Evolutionary conservation across 2,329 filamentous ascomycete species (phyloP).

Genomic region (Aspergillus pseudotamarii): DNA sequence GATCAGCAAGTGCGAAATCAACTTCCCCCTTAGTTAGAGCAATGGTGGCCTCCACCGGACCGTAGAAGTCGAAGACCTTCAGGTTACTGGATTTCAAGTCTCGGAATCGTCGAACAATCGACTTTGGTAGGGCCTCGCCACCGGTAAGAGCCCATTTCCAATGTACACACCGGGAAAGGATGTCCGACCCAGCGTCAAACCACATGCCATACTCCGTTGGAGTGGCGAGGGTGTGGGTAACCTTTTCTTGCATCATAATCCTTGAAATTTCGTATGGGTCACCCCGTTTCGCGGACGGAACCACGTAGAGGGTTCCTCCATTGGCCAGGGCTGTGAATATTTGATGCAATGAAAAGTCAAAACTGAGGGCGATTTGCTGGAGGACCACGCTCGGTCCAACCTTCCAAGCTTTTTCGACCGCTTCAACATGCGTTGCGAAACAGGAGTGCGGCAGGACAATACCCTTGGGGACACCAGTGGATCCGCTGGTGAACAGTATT

Average conservation of each 20-base stretch:
- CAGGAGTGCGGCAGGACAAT: constrained; percentile 11
- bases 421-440: not conserved
- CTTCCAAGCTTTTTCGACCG: not conserved
- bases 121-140: constrained; percentile 11
- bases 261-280: constrained; percentile 10
- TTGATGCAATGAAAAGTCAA: constrained; percentile 15
- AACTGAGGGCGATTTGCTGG: constrained; percentile 17
- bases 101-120: constrained; percentile 1
- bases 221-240: constrained; percentile 10
- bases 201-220: constrained; percentile 8
- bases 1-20: not conserved
- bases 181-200: constrained; percentile 4
- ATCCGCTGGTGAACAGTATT: constrained; percentile 16
- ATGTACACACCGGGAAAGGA: not conserved
- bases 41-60: constrained; percentile 16
- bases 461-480: constrained; percentile 21
- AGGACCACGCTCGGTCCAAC: not conserved
- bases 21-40: not conserved
- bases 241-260: constrained; percentile 6
- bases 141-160: constrained; percentile 13
- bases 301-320: constrained; percentile 13
- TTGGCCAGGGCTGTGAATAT: constrained; percentile 9
- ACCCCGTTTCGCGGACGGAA: not conserved
- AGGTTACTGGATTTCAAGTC: not conserved
- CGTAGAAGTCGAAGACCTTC: constrained; percentile 15